Evolutionary conservation across 2,329 filamentous ascomycete genomes (phyloP).

Genomic region (Botrytis paeoniae): DNA sequence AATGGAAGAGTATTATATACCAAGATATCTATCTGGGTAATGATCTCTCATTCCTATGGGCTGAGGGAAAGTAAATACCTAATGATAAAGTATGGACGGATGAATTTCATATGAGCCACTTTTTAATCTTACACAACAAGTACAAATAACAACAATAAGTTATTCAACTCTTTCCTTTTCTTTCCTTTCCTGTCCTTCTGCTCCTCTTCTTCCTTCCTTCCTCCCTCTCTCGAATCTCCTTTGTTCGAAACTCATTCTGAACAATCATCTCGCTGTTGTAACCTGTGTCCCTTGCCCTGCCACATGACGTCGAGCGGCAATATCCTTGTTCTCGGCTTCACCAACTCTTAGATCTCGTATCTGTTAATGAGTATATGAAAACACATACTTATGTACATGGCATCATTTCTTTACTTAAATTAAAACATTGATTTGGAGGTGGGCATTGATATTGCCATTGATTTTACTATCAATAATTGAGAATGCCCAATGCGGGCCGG

Average conservation of each 20-base stretch:
- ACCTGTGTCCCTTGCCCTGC: background rate
- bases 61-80: background rate
- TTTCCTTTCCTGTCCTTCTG: background rate
- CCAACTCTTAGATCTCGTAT: background rate
- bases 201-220: too few relatives aligned
- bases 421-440: background rate
- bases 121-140: background rate
- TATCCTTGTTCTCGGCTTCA: conserved; percentile 13
- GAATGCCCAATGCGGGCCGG: conserved; percentile 17
- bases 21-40: background rate
- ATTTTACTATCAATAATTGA: background rate
- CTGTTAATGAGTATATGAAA: background rate
- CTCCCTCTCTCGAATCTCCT: background rate
- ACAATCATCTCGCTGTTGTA: background rate
- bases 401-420: background rate
- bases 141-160: background rate
- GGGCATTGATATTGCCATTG: conserved; percentile 5
- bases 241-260: background rate
- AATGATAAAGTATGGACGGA: background rate
- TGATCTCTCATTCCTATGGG: background rate
- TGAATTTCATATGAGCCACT: background rate
- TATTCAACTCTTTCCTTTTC: background rate
- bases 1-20: background rate
- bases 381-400: background rate
- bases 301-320: conserved; percentile 12